A percentile compares a stretch with the other conserved stretches of the same genome.
Evolutionary conservation across 164 flowering plant species (phyloP).

Genomic region (Vitis riparia): DNA sequence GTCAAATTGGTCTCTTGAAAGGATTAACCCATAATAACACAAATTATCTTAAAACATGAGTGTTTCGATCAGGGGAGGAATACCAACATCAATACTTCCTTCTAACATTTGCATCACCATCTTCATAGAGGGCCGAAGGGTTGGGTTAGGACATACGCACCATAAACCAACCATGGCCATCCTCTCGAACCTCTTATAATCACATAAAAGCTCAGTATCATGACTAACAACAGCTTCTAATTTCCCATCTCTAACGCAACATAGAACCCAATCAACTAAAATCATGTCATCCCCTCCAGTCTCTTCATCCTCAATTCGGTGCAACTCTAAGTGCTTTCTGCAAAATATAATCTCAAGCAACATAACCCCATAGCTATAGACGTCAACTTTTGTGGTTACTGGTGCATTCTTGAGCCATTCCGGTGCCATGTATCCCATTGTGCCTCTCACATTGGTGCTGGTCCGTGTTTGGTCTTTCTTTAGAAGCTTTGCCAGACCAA

Average conservation of each 20-base stretch:
- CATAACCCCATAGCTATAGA: constrained; percentile 23
- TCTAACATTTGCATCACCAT: constrained; percentile 5
- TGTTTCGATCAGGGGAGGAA: constrained; percentile 7
- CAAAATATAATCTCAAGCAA: constrained; percentile 28
- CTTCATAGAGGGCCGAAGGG: constrained; percentile 10
- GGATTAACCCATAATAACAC: background rate
- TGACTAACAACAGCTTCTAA: constrained; percentile 4
- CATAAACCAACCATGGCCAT: background rate
- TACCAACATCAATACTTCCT: constrained; percentile 6
- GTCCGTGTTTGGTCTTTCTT: constrained; percentile 26
- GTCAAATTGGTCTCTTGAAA: background rate
- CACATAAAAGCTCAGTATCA: constrained; percentile 1
- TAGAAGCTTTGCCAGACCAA: constrained; percentile 32
- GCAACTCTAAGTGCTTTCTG: constrained; percentile 26
- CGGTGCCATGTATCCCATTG: constrained; percentile 33
- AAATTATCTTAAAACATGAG: background rate
- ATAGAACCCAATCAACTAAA: constrained; percentile 17
- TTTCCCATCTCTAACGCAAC: constrained; percentile 11
- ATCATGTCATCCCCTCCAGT: constrained; percentile 13
- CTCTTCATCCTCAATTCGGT: constrained; percentile 4
- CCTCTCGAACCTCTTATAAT: constrained; percentile 16
- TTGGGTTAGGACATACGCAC: constrained; percentile 12
- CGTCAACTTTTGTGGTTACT: constrained; percentile 28
- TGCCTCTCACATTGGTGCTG: constrained; percentile 23
- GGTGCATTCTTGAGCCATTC: constrained; percentile 33